phyloP scores from a whole-genome alignment of 1,139 yeast species.

The Geotrichum carabidarum region DNA sequence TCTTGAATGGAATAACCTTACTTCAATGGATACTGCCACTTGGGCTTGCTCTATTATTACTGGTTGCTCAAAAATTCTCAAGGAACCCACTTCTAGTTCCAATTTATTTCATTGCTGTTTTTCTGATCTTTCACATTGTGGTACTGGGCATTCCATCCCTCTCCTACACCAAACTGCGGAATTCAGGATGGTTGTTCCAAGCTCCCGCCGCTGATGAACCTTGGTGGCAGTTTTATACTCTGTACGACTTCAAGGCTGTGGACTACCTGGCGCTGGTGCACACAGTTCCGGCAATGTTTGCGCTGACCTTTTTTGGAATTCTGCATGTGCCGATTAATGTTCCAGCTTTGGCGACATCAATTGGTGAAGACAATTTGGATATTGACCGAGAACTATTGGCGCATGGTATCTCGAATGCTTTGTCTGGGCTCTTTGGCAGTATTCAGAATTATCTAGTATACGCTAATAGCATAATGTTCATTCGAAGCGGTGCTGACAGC shows the following conservation, averaged over 20 bases:
- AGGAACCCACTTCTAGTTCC: conserved; percentile 81
- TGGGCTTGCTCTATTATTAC: conserved; percentile 49
- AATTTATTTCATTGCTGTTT: conserved; percentile 65
- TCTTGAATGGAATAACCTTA: conserved; percentile 40
- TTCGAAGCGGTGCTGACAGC: conserved; percentile 90
- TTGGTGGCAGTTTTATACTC: conserved; percentile 79
- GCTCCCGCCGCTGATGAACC: conserved; percentile 64
- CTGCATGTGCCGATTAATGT: conserved; percentile 95
- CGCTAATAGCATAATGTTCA: conserved; percentile 85
- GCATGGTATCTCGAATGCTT: conserved; percentile 86
- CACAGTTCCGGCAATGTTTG: conserved; percentile 89
- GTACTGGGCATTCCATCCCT: conserved; percentile 63
- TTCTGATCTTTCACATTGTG: conserved; percentile 61
- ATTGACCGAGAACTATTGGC: conserved; percentile 91
- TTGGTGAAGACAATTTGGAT: conserved; percentile 72
- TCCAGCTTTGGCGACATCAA: conserved; percentile 90
- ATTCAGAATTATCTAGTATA: conserved; percentile 92
- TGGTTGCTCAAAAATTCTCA: conserved; percentile 58
- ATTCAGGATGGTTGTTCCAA: conserved; percentile 75
- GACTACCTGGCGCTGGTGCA: conserved; percentile 65
- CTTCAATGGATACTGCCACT: conserved; percentile 74
- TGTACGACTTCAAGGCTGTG: conserved; percentile 64
- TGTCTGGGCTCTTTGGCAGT: conserved; percentile 80
- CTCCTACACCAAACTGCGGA: conserved; percentile 56
- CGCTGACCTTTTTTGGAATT: conserved; percentile 90